Evolutionary conservation across 768 basidiomycete species (phyloP), one percentile per base, ranked within the genome.

Genomic region (Floccularia luteovirens): DNA sequence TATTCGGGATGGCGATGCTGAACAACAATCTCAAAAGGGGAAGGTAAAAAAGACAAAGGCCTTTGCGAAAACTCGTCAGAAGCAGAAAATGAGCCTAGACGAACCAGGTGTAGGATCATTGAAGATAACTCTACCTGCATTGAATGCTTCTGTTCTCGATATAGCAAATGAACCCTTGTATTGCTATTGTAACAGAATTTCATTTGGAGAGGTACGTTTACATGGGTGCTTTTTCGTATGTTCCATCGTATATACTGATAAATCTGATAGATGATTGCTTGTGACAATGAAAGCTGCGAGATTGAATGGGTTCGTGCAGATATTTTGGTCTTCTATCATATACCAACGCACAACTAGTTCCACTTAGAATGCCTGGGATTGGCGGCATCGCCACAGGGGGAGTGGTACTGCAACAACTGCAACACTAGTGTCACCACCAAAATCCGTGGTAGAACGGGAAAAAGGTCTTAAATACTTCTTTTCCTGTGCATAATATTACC

Each of bases 131-230:
- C 44, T 66, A 34, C 64, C 64, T 30, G 57, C 61, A 4, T 51
- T 52, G 24, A 53, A 51, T 23, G 38, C 50, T 22, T 49, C 40
- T 24, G 41, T 42, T 4, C 31, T 44, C 14, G 30, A 39, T 24
- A 28, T 53, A 47, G 64, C 70, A 24, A 65, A 66, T 44, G 79
- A 88, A 55, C 62, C 52, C 36, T 62, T 74, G 24, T 96, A 88
- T 58, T 94, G 91, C 58, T 82, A 79, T 54, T 94, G 91, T 59
- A 70, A 84, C 48, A 70, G 80, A 45, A 75, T 79, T 23, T 88
- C 83, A 14, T 90, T 76, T 54, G 91, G 90, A 50, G 79, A 83
- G 59, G 85, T 85, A 51, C 44, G 78, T 61, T n/a, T 42, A 20
- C 31, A 42, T 37, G 36, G 42, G 24, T 38, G 31, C 24, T 24